Base-by-base conservation (phyloP, 176 grass and related monocot species). In the Oryza punctata region DNA sequence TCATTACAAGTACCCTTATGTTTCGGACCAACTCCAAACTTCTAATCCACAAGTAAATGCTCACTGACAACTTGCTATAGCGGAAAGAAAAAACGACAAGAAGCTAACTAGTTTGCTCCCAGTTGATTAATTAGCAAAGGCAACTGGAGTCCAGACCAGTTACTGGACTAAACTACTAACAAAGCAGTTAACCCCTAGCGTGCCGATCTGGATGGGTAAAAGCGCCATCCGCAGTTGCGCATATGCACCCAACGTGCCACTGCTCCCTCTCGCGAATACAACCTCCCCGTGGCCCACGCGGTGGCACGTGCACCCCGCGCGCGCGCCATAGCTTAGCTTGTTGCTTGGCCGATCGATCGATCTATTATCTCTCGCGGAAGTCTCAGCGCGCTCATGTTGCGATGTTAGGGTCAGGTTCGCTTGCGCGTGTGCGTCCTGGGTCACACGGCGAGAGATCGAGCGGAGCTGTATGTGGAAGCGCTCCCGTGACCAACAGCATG, bases 221-320 rank as follows among this genome's bases (percentile, higher is more conserved):
- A 6, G 38, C 63, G 32, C 6, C 77, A 33, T 12, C 5, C 15
- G 16, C 50, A 4, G 50, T 18, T 54, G 49, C n/a, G 47, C 65
- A 35, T 40, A 11, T 29, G 79, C 54, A 6, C 5, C 66, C 73
- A 78, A 83, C 81, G 81, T 84, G 81, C 43, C 14, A 26, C 59
- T 78, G 86, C 80, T 26, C 80, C 67, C 80, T 16, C 45, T 1
- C 47, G 16, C 72, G 2, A 26, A 5, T 72, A 72, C 79, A 64
- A 12, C 73, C 19, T 65, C 86, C 16, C 32, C 75, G 68, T 37
- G 81, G 69, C 81, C 81, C 44, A 46, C 81, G 75, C 81, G 69
- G 27, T 0, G 45, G 75, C 87, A 88, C 75, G 61, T 84, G 81
- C 69, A 68, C 19, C 30, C 76, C 76, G 7, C 54, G 54, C 54